Conservation (phyloP, 2,329 filamentous ascomycete species). For the Coniella vitis region DNA sequence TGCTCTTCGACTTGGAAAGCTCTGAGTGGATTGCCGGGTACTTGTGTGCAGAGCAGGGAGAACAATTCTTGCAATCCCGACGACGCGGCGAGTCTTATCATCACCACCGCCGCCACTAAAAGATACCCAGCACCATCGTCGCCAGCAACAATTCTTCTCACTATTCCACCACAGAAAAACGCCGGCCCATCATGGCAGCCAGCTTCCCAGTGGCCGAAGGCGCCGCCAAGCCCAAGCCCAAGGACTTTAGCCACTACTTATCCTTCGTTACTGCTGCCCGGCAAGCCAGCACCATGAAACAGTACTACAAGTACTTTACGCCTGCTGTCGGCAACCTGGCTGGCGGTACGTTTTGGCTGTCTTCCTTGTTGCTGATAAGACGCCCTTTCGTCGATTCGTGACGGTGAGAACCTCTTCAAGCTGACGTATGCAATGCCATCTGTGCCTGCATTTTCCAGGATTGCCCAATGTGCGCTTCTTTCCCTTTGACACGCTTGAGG, state of each 20-base stretch:
- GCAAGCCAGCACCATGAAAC: constrained; percentile 61
- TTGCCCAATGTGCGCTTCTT: constrained; percentile 78
- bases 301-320: constrained; percentile 77
- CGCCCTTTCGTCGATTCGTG: constrained; percentile 1
- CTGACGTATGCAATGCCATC: too few relatives aligned
- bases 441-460: constrained; percentile 38
- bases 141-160: background rate
- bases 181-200: constrained; percentile 10
- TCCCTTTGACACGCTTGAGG: constrained; percentile 85
- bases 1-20: too few relatives aligned
- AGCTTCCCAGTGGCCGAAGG: constrained; percentile 5
- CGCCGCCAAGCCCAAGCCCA: constrained; percentile 39
- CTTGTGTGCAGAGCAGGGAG: too few relatives aligned
- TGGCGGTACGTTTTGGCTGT: constrained; percentile 42
- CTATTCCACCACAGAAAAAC: background rate
- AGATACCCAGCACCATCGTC: background rate
- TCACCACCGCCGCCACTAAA: too few relatives aligned
- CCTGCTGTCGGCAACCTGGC: constrained; percentile 57
- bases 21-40: too few relatives aligned
- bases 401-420: background rate
- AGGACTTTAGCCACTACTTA: constrained; percentile 74
- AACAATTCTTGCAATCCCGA: too few relatives aligned
- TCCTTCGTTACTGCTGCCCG: constrained; percentile 63
- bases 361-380: background rate
- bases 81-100: too few relatives aligned